Evolutionary conservation across 2,329 filamentous ascomycete species (phyloP), one percentile per base, ranked within the genome.

Genomic region (Phyllosticta citriasiana): DNA sequence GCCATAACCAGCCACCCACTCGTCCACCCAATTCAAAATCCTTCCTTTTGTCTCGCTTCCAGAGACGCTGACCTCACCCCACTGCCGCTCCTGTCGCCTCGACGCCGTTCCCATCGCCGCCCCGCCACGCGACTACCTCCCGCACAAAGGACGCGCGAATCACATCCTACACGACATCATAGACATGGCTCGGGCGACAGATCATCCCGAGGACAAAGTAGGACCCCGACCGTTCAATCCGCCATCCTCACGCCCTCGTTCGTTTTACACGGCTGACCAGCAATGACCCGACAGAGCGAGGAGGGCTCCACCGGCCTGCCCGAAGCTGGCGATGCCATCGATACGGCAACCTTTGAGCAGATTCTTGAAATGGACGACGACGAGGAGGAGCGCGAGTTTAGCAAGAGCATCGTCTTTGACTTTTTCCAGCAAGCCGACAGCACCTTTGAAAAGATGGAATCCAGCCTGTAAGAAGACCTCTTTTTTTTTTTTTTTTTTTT

Each of bases 361-460:
- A 97, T 99, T 73, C 84, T 97, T 65, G 94, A 97, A 76, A 97
- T 99, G 93, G 94, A 99, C 74, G 94, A 97, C 65, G 88, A 89
- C 65, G 88, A 89, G 66, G 84, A 86, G 10, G 88, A 93, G 65
- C 83, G 86, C 68, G 91, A 96, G 56, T 97, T 97, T 80, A 95
- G 89, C 77, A 84, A 81, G 68, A 87, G 88, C 63, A 92, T 99
- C 66, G 92, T 97, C 56, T 88, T 85, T 71, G 90, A 91, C 64
- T 99, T 96, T 79, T 96, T 97, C 67, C 86, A 91, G 19, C 94
- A 99, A 77, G 93, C 91, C 47, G 84, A 91, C 67, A 82, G 84
- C 67, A 97, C 93, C 0, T 97, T 97, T 74, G 77, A 77, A 19
- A 85, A 91, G 68, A 97, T 99, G 87, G 86, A 97, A 71, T 73